Conservation (phyloP, 2,329 filamentous ascomycete genomes). For the Aureobasidium melanogenum region DNA sequence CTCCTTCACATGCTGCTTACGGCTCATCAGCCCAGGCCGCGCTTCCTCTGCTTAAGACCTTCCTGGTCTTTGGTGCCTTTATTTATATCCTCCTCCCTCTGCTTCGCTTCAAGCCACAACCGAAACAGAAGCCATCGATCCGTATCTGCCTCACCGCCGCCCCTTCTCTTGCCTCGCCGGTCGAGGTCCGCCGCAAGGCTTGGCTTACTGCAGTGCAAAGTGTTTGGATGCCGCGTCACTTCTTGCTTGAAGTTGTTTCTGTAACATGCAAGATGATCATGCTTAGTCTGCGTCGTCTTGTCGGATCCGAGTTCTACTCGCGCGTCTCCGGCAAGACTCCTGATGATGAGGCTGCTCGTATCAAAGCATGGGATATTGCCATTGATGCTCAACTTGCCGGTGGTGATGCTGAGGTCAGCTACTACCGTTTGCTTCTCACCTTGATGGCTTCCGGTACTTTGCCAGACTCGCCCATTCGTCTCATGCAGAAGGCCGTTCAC, state of each 20-base stretch:
- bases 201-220: constrained; percentile 92
- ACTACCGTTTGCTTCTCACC: constrained; percentile 74
- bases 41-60: constrained; percentile 41
- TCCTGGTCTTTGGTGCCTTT: constrained; percentile 43
- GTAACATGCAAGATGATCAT: constrained; percentile 73
- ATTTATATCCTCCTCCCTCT: constrained; percentile 50
- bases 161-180: constrained; percentile 69
- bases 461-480: constrained; percentile 67
- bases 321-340: constrained; percentile 69
- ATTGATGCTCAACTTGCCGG: constrained; percentile 88
- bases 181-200: constrained; percentile 75
- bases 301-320: constrained; percentile 71
- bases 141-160: constrained; percentile 38
- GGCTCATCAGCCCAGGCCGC: constrained; percentile 17
- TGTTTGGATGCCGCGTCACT: constrained; percentile 83
- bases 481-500: constrained; percentile 90
- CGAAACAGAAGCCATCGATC: constrained; percentile 36
- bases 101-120: constrained; percentile 49
- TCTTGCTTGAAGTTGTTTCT: constrained; percentile 75
- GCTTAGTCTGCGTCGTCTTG: constrained; percentile 66
- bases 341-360: constrained; percentile 75
- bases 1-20: background rate
- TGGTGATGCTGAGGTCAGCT: constrained; percentile 82
- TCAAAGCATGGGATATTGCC: constrained; percentile 89
- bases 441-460: constrained; percentile 81